Percentiles rank a stretch among this genome's conserved stretches.
These are phyloP conservation scores for Streptanthus diversifolius DNA, from an alignment of 345 rosid species.

Conservation along the genomic window DNA sequence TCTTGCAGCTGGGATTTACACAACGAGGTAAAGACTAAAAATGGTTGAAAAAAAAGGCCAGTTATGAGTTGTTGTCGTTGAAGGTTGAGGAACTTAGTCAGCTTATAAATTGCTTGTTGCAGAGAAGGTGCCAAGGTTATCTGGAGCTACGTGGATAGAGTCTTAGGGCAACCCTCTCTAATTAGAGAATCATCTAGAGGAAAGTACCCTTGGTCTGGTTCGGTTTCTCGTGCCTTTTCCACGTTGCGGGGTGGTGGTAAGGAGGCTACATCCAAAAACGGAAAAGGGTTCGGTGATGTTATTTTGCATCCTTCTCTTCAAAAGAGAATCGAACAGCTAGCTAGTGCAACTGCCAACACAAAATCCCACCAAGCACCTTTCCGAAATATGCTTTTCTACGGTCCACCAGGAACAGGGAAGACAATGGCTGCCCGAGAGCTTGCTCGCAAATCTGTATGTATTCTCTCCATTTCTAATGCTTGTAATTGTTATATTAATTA, in stretches of 20 bases:
- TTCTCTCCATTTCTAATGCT: conserved; percentile 5
- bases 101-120: conserved; percentile 30
- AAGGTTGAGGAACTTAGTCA: conserved; percentile 3
- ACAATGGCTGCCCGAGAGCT: conserved; percentile 98
- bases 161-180: conserved; percentile 96
- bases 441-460: conserved; percentile 80
- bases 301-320: conserved; percentile 82
- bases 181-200: conserved; percentile 98
- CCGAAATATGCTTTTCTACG: conserved; percentile 91
- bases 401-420: conserved; percentile 99
- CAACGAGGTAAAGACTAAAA: conserved; percentile 62
- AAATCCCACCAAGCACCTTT: conserved; percentile 94
- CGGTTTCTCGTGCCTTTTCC: conserved; percentile 44
- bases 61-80: not conserved
- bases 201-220: conserved; percentile 96
- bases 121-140: conserved; percentile 99
- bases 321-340: conserved; percentile 79
- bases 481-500: not conserved
- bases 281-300: conserved; percentile 92
- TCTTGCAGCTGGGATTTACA: conserved; percentile 95
- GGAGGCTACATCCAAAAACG: conserved; percentile 45
- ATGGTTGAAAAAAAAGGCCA: not conserved
- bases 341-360: conserved; percentile 93
- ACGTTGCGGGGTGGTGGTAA: conserved; percentile 42
- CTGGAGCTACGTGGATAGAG: conserved; percentile 96